Conservation (phyloP, 129 eudicot species). For the Saussurea involucrata region DNA sequence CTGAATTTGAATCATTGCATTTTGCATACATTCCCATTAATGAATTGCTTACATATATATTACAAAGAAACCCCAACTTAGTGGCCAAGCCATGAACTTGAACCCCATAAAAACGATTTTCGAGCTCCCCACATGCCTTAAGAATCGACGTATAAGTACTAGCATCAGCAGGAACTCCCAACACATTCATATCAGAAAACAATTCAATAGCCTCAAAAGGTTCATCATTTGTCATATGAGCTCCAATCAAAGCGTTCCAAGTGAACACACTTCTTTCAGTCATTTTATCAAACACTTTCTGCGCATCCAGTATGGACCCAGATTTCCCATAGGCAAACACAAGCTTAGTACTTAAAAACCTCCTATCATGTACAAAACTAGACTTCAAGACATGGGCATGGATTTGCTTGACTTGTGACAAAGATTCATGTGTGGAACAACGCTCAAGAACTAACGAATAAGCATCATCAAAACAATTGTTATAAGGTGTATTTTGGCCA, state of each 20-base stretch:
- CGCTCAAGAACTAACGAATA: constrained; percentile 58
- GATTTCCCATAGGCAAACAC: constrained; percentile 72
- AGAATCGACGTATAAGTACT: constrained; percentile 48
- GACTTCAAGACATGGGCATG: constrained; percentile 61
- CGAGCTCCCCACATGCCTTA: constrained; percentile 60
- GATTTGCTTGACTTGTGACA: constrained; percentile 53
- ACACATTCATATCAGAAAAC: constrained; percentile 48
- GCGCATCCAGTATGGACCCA: constrained; percentile 52
- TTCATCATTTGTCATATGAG: constrained; percentile 44
- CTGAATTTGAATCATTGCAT: constrained; percentile 45
- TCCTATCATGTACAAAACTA: constrained; percentile 13
- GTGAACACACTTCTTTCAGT: constrained; percentile 61
- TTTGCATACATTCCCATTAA: constrained; percentile 62
- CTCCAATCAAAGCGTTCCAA: constrained; percentile 92
- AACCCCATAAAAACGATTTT: constrained; percentile 37
- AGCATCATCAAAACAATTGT: constrained; percentile 35
- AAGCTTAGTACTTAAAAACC: constrained; percentile 67
- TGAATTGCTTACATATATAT: constrained; percentile 56
- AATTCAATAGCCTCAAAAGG: constrained; percentile 39
- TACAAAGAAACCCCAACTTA: constrained; percentile 49
- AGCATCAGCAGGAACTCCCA: constrained; percentile 52
- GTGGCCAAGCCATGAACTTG: constrained; percentile 64
- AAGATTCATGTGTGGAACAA: constrained; percentile 47
- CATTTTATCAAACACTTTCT: constrained; percentile 74
- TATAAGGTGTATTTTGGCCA: constrained; percentile 13